These are phyloP conservation scores for Verbascum thapsus DNA, from an alignment of 257 asterid genomes.

Conservation along the genomic window DNA sequence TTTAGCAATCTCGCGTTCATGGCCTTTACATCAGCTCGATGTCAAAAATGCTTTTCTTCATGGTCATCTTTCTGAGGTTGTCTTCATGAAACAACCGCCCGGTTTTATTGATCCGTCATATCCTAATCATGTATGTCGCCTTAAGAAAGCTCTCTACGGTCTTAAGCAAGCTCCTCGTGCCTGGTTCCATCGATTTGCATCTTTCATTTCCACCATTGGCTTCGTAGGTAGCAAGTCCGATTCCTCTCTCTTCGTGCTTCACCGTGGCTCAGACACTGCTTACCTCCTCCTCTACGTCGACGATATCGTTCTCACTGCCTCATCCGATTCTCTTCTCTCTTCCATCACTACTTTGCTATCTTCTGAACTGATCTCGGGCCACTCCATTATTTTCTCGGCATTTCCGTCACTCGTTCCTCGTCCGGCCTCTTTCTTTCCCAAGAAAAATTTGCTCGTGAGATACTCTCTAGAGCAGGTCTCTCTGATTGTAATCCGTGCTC, in stretches of 20 bases:
- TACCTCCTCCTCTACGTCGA: neutral
- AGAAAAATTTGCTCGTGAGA: neutral
- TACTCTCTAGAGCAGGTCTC: neutral
- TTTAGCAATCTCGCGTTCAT: too few relatives aligned
- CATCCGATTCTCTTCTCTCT: neutral
- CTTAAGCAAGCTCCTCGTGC: neutral
- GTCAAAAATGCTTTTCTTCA: too few relatives aligned
- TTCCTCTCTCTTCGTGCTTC: too few relatives aligned
- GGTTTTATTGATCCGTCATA: too few relatives aligned
- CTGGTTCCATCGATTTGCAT: neutral
- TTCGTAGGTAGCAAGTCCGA: too few relatives aligned
- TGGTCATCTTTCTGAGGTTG: too few relatives aligned
- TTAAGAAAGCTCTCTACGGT: too few relatives aligned
- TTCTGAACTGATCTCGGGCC: constrained; percentile 1
- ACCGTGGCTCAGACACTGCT: too few relatives aligned
- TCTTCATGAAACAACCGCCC: too few relatives aligned
- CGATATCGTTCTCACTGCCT: neutral
- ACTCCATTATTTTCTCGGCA: neutral
- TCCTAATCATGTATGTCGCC: too few relatives aligned
- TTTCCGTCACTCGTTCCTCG: constrained; percentile 8
- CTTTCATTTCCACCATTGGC: neutral
- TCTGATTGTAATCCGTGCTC: neutral
- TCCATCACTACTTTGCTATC: neutral
- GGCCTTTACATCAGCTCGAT: too few relatives aligned
- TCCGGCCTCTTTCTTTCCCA: constrained; percentile 4